Conservation (phyloP, 331 rosid genomes). For the Dryas integrifolia region DNA sequence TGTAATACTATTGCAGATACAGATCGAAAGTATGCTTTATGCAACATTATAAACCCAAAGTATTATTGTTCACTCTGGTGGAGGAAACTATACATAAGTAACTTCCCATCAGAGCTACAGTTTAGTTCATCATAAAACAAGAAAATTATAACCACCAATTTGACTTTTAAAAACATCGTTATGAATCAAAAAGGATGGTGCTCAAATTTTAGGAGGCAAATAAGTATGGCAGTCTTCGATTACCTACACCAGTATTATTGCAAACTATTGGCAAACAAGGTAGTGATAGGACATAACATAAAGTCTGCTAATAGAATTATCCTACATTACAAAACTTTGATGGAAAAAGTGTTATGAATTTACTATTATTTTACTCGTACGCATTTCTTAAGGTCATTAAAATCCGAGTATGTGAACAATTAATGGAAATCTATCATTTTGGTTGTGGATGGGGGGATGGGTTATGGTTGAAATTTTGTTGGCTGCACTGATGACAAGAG, state of each 20-base stretch:
- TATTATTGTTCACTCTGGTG: constrained; percentile 34
- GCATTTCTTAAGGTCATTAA: too few relatives aligned
- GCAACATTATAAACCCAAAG: not conserved
- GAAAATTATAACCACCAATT: constrained; percentile 26
- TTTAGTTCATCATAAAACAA: constrained; percentile 25
- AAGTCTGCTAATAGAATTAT: too few relatives aligned
- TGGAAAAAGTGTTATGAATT: too few relatives aligned
- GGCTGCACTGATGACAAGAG: constrained; percentile 25
- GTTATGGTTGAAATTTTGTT: constrained; percentile 24
- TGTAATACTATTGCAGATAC: not conserved
- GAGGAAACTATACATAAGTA: constrained; percentile 30
- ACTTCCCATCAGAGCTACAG: constrained; percentile 43
- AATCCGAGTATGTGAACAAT: constrained; percentile 19
- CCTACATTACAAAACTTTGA: too few relatives aligned
- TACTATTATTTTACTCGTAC: too few relatives aligned
- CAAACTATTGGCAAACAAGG: constrained; percentile 29
- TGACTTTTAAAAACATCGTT: constrained; percentile 60
- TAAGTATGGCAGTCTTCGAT: constrained; percentile 40
- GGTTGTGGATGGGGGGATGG: constrained; percentile 35
- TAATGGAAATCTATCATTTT: not conserved
- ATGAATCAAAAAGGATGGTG: constrained; percentile 52
- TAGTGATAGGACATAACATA: constrained; percentile 8
- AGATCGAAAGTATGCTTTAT: not conserved
- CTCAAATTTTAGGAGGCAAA: constrained; percentile 48
- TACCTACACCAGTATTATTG: constrained; percentile 38